Evolutionary conservation across 805 yeast species (phyloP), one percentile per base, ranked within the genome.

Genomic region (Scheffersomyces lignosus): DNA sequence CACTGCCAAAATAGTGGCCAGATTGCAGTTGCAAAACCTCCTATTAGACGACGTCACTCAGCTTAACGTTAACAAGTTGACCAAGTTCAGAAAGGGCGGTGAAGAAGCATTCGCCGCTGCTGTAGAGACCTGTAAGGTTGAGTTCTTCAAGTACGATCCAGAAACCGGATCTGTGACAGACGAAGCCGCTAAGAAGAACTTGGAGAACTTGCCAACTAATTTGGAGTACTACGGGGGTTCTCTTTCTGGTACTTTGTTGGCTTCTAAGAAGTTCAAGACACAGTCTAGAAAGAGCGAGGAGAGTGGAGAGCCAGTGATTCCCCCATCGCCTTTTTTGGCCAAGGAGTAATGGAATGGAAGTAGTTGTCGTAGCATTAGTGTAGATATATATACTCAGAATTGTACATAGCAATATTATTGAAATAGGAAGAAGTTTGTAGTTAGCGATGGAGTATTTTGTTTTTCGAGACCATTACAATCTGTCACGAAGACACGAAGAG

Each of bases 1-100:
- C 52, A 73, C 80, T 6, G 96, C 96, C n/a, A 78, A 87, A 59
- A 71, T 79, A 3, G 91, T 85, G 4, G 96, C 95, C n/a, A 74
- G 96, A 48, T 67, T 83, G 36, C 81, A 85, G 62, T 62, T 73
- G 33, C 87, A 82, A 54, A 78, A 75, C 3, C 60, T 75, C 37
- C 75, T 74, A 15, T 51, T 80, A 23, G 73, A 70, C 40, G 64
- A 55, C 27, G 53, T 63, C 38, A 84, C 95, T 8, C 48, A 66
- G 43, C 64, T 68, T 42, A 84, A 86, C 50, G 77, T 81, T 30
- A 58, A 62, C 2, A 76, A 78, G 48, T 62, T 85, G 37, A 58
- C 71, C 5, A 54, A 61, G 36, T 56, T 58, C 35, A 65, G 81
- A 41, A 52, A 54, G n/a, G 64, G 75, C 40, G 87, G 87, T 6